Percentiles rank a stretch among this genome's conserved stretches.
Conservation (phyloP, 208 protist genomes). For the Strigomonas culicis region DNA sequence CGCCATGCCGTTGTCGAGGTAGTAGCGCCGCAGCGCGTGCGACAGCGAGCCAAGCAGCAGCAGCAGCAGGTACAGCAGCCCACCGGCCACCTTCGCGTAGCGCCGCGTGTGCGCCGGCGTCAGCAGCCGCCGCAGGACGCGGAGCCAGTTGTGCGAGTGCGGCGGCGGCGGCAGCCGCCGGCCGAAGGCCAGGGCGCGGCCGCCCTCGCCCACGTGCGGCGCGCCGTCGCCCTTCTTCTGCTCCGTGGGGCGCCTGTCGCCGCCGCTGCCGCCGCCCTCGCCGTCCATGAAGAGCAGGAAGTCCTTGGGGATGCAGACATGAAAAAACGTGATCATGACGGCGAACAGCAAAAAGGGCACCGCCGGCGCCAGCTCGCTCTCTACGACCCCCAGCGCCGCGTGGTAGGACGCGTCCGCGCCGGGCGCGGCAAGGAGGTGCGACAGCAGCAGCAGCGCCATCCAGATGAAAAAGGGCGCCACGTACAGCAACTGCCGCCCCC, state of each 20-base stretch:
- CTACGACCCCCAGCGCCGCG: background rate
- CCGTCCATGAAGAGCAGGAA: background rate
- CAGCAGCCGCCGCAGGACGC: background rate
- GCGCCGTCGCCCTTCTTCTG: background rate
- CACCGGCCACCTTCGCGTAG: slow-evolving; percentile 5
- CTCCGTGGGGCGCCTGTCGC: background rate
- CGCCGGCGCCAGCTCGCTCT: slow-evolving; percentile 84
- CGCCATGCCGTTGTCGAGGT: slow-evolving; percentile 77
- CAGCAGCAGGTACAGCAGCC: slow-evolving; percentile 32
- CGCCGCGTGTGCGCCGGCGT: background rate
- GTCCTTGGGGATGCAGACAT: slow-evolving; percentile 19
- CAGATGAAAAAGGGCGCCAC: slow-evolving; percentile 85
- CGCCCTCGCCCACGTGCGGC: too few species aligned
- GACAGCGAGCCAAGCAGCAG: slow-evolving; percentile 59
- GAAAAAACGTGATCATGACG: slow-evolving; percentile 50
- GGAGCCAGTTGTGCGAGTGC: background rate
- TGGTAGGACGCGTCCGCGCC: background rate
- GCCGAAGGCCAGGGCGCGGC: background rate
- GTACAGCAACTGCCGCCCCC: slow-evolving; percentile 44
- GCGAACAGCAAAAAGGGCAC: slow-evolving; percentile 91
- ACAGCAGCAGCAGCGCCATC: slow-evolving; percentile 7
- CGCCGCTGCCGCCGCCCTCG: background rate
- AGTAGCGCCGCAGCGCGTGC: slow-evolving; percentile 51
- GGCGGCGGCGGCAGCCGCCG: too few species aligned
- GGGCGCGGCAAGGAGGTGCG: background rate